Conservation (phyloP, 306 rosid genomes). For the Quillaja saponaria region DNA sequence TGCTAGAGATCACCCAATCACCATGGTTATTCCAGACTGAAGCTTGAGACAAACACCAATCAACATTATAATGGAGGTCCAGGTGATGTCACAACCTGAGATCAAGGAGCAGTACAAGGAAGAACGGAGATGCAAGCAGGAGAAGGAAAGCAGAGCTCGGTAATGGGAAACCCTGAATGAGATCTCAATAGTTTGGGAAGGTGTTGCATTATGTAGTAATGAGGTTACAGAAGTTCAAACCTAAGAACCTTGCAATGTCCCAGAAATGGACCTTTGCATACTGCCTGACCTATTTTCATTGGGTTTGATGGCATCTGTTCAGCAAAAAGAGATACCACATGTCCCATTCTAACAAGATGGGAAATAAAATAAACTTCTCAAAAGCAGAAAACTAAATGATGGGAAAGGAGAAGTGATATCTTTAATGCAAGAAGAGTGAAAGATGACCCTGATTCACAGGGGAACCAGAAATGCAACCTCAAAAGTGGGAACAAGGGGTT, state of each 20-base stretch:
- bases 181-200: constrained; percentile 11
- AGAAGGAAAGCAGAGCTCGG: constrained; percentile 7
- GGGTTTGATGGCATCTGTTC: neutral
- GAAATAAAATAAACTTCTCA: neutral
- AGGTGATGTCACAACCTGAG: constrained; percentile 1
- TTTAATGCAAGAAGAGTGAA: too few species aligned
- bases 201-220: neutral
- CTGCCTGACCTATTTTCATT: too few species aligned
- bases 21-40: constrained; percentile 14
- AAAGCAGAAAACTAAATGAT: too few species aligned
- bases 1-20: constrained; percentile 8
- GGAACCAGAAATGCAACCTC: too few species aligned
- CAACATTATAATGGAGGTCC: constrained; percentile 16
- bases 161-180: neutral
- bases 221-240: neutral
- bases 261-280: neutral
- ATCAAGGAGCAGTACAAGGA: constrained; percentile 5
- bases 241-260: neutral
- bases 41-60: constrained; percentile 12
- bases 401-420: too few species aligned
- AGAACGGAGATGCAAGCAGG: neutral
- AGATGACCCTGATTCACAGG: too few species aligned
- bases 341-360: neutral
- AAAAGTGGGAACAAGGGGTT: too few species aligned
- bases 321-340: neutral